These are phyloP conservation scores for Myxozyma monticola DNA, from an alignment of 805 yeast genomes.

Conservation along the genomic window DNA sequence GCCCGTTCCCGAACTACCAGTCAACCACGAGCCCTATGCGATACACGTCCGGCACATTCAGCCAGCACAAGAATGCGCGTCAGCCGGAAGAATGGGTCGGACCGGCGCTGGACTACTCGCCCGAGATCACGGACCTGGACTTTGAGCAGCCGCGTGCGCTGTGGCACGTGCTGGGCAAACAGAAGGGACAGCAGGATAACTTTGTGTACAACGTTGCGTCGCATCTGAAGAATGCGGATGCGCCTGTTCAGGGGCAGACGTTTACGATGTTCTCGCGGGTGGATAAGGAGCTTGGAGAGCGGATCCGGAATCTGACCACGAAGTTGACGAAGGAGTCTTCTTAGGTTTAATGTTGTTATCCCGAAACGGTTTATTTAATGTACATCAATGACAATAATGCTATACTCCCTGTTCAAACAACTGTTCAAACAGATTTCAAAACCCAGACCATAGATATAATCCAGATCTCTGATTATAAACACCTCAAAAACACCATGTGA, in stretches of 20 bases:
- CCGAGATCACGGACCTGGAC: constrained; percentile 59
- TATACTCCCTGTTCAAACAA: neutral
- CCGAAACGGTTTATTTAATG: neutral
- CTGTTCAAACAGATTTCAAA: neutral
- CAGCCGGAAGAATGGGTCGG: constrained; percentile 82
- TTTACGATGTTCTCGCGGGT: constrained; percentile 75
- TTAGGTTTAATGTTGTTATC: neutral
- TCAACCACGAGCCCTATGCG: constrained; percentile 27
- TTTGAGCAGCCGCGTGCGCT: constrained; percentile 73
- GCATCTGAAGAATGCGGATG: constrained; percentile 67
- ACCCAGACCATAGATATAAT: neutral
- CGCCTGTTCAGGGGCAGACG: constrained; percentile 75
- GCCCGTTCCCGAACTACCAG: constrained; percentile 50
- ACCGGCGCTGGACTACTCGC: constrained; percentile 70
- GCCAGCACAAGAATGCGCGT: constrained; percentile 34
- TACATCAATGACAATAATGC: neutral
- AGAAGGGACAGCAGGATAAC: constrained; percentile 79
- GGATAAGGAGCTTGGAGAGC: constrained; percentile 62
- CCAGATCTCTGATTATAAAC: too few species aligned
- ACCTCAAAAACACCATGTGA: too few species aligned
- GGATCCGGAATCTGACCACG: constrained; percentile 46
- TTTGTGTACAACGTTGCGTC: constrained; percentile 81
- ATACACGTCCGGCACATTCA: constrained; percentile 34
- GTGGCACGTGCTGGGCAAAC: constrained; percentile 74
- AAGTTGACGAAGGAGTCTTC: constrained; percentile 6